These are phyloP conservation scores for Russula abietina DNA, from an alignment of 768 basidiomycete species.

Conservation along the genomic window DNA sequence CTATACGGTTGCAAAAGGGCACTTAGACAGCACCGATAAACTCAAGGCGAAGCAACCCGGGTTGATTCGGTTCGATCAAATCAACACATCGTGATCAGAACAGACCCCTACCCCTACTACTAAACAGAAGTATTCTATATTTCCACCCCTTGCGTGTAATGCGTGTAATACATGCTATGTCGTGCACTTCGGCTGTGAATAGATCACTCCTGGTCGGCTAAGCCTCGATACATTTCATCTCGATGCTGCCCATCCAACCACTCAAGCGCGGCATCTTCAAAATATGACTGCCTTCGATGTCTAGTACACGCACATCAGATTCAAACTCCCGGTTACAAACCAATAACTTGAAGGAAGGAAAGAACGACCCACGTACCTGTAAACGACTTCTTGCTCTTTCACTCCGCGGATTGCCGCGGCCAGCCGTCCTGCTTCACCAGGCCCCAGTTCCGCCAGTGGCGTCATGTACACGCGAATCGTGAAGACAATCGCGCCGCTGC, in stretches of 20 bases:
- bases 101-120: too few species aligned
- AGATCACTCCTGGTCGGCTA: background rate
- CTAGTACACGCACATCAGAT: slow-evolving; percentile 22
- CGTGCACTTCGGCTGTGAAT: background rate
- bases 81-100: too few species aligned
- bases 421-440: slow-evolving; percentile 52
- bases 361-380: slow-evolving; percentile 40
- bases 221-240: slow-evolving; percentile 29
- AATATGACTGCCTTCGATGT: slow-evolving; percentile 33
- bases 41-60: too few species aligned
- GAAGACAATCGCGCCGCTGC: slow-evolving; percentile 56
- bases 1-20: too few species aligned
- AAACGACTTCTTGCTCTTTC: slow-evolving; percentile 45
- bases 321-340: background rate
- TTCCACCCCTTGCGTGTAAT: too few species aligned
- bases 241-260: slow-evolving; percentile 36
- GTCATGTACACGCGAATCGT: slow-evolving; percentile 58
- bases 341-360: background rate
- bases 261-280: slow-evolving; percentile 32
- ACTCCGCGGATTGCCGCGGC: slow-evolving; percentile 54
- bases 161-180: background rate
- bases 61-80: too few species aligned
- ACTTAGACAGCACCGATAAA: too few species aligned
- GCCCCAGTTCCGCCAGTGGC: slow-evolving; percentile 43
- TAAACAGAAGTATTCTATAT: too few species aligned